These are phyloP conservation scores for Spathaspora sp. DNA, from an alignment of 1,139 yeast genomes.

Conservation along the genomic window DNA sequence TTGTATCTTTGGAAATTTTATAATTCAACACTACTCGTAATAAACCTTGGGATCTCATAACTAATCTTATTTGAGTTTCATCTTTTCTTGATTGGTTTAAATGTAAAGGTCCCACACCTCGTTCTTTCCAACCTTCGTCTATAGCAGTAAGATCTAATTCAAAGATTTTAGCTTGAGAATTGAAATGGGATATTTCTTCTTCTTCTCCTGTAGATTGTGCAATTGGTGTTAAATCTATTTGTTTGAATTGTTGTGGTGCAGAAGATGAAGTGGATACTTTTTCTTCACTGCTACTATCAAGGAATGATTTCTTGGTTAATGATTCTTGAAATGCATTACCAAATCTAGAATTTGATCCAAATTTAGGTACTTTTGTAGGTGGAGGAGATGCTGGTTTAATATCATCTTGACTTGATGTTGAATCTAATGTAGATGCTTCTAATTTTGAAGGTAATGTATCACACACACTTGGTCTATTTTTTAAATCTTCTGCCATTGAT, in stretches of 20 bases:
- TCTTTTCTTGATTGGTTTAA: conserved; percentile 57
- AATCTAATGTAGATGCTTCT: conserved; percentile 5
- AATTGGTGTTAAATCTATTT: conserved; percentile 53
- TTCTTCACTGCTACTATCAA: conserved; percentile 32
- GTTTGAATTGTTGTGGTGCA: conserved; percentile 41
- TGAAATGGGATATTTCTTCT: conserved; percentile 67
- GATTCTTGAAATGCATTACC: conserved; percentile 58
- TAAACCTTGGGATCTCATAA: conserved; percentile 91
- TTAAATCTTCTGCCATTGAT: conserved; percentile 19
- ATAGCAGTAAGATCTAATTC: conserved; percentile 66
- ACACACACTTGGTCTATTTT: conserved; percentile 35
- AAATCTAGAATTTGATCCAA: conserved; percentile 59
- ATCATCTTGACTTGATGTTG: background rate
- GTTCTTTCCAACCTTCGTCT: conserved; percentile 88
- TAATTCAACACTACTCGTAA: conserved; percentile 79
- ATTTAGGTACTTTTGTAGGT: conserved; percentile 1
- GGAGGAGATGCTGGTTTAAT: conserved; percentile 4
- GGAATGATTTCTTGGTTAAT: conserved; percentile 51
- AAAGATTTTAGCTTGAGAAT: conserved; percentile 76
- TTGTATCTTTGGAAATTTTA: conserved; percentile 57
- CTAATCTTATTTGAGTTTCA: conserved; percentile 48
- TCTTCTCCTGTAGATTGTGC: conserved; percentile 85
- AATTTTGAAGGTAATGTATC: conserved; percentile 21
- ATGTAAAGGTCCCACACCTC: conserved; percentile 87
- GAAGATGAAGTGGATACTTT: conserved; percentile 12